These are phyloP conservation scores for Huiozyma sinensis DNA, from an alignment of 805 yeast genomes.

Conservation along the genomic window DNA sequence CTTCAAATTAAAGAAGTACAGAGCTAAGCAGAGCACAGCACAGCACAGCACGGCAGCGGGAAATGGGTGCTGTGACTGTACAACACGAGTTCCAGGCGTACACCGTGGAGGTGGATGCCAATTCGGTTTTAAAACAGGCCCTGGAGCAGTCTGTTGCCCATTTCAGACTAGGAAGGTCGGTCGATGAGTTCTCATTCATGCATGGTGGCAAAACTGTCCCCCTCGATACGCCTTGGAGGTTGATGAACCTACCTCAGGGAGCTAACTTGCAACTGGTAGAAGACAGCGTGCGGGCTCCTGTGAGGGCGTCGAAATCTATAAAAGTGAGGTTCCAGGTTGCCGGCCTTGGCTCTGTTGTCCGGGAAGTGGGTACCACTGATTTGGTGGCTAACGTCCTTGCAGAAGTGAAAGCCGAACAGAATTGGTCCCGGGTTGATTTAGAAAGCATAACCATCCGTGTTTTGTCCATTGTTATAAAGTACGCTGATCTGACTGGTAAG, in stretches of 20 bases:
- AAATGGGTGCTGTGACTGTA: slow-evolving; percentile 32
- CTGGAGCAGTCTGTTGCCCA: slow-evolving; percentile 28
- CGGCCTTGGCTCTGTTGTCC: slow-evolving; percentile 15
- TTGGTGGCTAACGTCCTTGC: slow-evolving; percentile 6
- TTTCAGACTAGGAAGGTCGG: slow-evolving; percentile 20
- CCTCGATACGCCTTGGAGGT: slow-evolving; percentile 33
- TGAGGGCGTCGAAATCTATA: slow-evolving; percentile 6
- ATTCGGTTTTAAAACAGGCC: slow-evolving; percentile 30
- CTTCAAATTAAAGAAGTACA: no score
- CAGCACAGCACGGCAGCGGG: no score
- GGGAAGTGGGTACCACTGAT: slow-evolving; percentile 15
- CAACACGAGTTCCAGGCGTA: slow-evolving; percentile 26
- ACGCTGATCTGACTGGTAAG: slow-evolving; percentile 6
- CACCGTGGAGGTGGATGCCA: slow-evolving; percentile 29
- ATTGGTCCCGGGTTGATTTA: slow-evolving; percentile 5
- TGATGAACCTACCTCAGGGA: slow-evolving; percentile 36
- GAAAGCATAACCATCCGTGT: slow-evolving; percentile 13
- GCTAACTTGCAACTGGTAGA: slow-evolving; percentile 29
- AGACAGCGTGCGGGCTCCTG: not conserved
- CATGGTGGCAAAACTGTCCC: slow-evolving; percentile 29
- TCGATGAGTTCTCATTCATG: slow-evolving; percentile 12
- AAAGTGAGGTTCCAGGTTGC: slow-evolving; percentile 26
- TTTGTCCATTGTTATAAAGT: slow-evolving; percentile 11
- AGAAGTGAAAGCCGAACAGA: slow-evolving; percentile 5
- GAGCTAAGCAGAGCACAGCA: no score